Conservation (phyloP, 73 alveolate genomes). For the Diophrys appendiculata region DNA sequence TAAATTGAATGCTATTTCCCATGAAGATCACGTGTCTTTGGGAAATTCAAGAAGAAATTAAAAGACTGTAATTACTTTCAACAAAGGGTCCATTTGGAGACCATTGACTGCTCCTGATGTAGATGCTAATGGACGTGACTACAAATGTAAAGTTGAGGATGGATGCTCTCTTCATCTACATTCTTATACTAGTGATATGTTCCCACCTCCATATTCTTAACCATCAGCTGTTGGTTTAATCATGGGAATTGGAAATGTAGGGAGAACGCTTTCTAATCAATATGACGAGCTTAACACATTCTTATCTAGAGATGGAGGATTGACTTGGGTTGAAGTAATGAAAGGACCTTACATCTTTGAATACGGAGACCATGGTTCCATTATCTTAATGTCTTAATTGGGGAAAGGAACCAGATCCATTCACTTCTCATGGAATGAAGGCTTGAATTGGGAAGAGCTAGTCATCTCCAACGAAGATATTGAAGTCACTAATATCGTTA, state of each 20-base stretch:
- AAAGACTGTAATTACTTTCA: slow-evolving; percentile 87
- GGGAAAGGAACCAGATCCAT: slow-evolving; percentile 61
- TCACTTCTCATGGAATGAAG: slow-evolving; percentile 79
- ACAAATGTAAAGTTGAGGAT: slow-evolving; percentile 68
- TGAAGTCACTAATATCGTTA: slow-evolving; percentile 79
- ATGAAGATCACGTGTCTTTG: too few relatives aligned
- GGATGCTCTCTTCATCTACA: slow-evolving; percentile 93
- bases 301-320: slow-evolving; percentile 94
- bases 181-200: slow-evolving; percentile 67
- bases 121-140: slow-evolving; percentile 60
- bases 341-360: slow-evolving; percentile 91
- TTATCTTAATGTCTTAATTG: slow-evolving; percentile 81
- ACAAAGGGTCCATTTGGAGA: slow-evolving; percentile 92
- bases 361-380: slow-evolving; percentile 94
- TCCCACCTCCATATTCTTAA: slow-evolving; percentile 72
- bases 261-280: slow-evolving; percentile 31
- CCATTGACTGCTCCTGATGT: slow-evolving; percentile 72
- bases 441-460: slow-evolving; percentile 68
- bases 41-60: too few relatives aligned
- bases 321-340: slow-evolving; percentile 84
- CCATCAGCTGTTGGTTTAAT: slow-evolving; percentile 84
- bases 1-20: too few relatives aligned
- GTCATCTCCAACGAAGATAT: slow-evolving; percentile 59
- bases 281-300: slow-evolving; percentile 74
- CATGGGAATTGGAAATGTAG: slow-evolving; percentile 89